Base-by-base conservation (phyloP, 2,329 filamentous ascomycete genomes). In the Aureobasidium vineae region DNA sequence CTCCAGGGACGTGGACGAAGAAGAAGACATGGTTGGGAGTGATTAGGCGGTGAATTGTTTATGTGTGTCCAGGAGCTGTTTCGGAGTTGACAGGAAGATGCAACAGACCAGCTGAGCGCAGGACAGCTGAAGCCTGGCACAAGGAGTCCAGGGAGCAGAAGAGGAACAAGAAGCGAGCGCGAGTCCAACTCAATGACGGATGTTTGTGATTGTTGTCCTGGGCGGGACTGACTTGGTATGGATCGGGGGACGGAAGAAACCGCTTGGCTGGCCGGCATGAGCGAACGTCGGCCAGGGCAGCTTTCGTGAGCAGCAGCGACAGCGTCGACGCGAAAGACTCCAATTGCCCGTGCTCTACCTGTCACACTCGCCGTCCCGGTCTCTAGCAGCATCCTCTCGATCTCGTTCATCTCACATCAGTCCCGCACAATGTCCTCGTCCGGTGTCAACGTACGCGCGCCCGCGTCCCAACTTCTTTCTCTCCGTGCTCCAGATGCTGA, bases 1-100 rank as follows among this genome's bases (percentile, higher is more conserved):
- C 77, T 87, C 89, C 23, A 74, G 68, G 36, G 64, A 67, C 10
- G 75, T 73, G 36, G 75, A 75, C 71, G 64, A 66, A 16, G 75
- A 66, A 16, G 75, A 74, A 43, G 75, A 75, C 73, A 75, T 75
- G 23, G 19, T 52, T 54, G 64, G 11, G 49, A 43, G 41, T 36
- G n/a, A 36, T 47, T 23, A 45, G 31, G 31, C 57, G 45, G 57
- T 40, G 21, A 28, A 19, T 36, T 36, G 56, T 45, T 33, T 33
- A 45, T 45, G 56, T 15, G 26, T 43, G 54, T 59, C 50, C 54
- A 59, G 56, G 36, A 33, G 56, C n/a, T 33, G 40, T 28, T 26
- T 54, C 3, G 52, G 33, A 7, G 21, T 26, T 54, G 61, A 26
- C 11, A 19, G 13, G 38, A n/a, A 13, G 26, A 16, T 63, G 60